phyloP scores from a whole-genome alignment of 306 rosid species.

The Gillenia trifoliata region DNA sequence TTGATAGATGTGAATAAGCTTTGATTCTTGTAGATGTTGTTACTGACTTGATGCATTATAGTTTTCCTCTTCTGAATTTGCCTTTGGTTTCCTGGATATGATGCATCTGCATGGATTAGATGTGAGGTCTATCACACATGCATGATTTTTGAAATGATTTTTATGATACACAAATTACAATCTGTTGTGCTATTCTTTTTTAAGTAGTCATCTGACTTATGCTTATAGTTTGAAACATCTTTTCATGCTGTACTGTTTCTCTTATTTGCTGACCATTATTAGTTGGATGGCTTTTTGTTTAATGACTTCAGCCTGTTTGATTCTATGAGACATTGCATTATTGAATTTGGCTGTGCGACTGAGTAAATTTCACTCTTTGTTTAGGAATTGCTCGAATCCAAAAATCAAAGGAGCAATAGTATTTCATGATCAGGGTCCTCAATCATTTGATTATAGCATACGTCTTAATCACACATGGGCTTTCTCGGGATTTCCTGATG shows the following conservation, averaged over 20 bases:
- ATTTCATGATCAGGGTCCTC: conserved; percentile 86
- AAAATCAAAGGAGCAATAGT: conserved; percentile 88
- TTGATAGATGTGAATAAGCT: neutral
- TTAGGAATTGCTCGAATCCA: conserved; percentile 79
- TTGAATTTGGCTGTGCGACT: conserved; percentile 11
- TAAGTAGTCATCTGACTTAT: conserved; percentile 14
- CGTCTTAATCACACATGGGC: conserved; percentile 99
- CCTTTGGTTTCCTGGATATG: neutral
- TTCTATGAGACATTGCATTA: conserved; percentile 1
- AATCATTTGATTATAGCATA: conserved; percentile 79
- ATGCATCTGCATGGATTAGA: neutral
- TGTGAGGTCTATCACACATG: neutral
- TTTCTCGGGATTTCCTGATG: conserved; percentile 93
- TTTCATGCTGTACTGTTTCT: neutral
- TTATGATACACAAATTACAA: neutral
- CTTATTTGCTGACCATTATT: neutral
- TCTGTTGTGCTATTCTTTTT: neutral
- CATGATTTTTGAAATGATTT: neutral
- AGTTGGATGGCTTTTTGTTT: neutral
- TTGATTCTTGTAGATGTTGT: neutral
- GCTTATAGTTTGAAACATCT: neutral
- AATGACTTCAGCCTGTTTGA: neutral
- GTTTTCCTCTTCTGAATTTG: neutral
- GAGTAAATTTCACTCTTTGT: conserved; percentile 21
- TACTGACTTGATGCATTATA: neutral